These are phyloP conservation scores for Paecilomyces fulvus DNA, from an alignment of 2,329 filamentous ascomycete species.

Conservation along the genomic window DNA sequence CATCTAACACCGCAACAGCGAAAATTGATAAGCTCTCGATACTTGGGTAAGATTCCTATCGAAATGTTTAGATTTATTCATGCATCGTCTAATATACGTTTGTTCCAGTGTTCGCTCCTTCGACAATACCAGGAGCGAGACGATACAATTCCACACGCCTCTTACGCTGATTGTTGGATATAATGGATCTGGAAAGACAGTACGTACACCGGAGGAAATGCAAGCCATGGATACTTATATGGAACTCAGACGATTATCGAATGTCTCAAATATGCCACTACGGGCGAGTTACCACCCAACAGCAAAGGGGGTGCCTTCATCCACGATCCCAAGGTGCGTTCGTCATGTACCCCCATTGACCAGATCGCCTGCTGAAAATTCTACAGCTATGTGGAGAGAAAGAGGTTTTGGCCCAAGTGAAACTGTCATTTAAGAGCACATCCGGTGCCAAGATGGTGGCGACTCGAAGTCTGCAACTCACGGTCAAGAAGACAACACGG, in stretches of 20 bases:
- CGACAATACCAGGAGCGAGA: slow-evolving; percentile 63
- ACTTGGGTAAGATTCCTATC: slow-evolving; percentile 47
- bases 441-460: slow-evolving; percentile 72
- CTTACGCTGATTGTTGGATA: slow-evolving; percentile 93
- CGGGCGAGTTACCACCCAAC: slow-evolving; percentile 86
- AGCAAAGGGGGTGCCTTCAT: slow-evolving; percentile 85
- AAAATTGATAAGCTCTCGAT: slow-evolving; percentile 87
- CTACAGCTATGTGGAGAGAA: slow-evolving; percentile 67
- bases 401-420: slow-evolving; percentile 84
- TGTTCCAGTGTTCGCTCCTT: slow-evolving; percentile 66
- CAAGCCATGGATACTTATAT: slow-evolving; percentile 1
- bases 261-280: slow-evolving; percentile 95
- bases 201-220: slow-evolving; percentile 20
- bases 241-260: slow-evolving; percentile 77
- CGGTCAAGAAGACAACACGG: slow-evolving; percentile 69
- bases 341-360: neutral
- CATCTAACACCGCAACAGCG: slow-evolving; percentile 40
- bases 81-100: neutral
- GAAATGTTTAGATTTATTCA: neutral
- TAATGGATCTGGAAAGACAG: slow-evolving; percentile 94
- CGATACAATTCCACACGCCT: slow-evolving; percentile 80
- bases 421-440: slow-evolving; percentile 74
- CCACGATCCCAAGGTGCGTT: slow-evolving; percentile 76
- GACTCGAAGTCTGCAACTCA: slow-evolving; percentile 76
- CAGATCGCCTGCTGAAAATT: slow-evolving; percentile 2